Conservation (phyloP, 805 yeast genomes). For the Ogataea chonburiensis region DNA sequence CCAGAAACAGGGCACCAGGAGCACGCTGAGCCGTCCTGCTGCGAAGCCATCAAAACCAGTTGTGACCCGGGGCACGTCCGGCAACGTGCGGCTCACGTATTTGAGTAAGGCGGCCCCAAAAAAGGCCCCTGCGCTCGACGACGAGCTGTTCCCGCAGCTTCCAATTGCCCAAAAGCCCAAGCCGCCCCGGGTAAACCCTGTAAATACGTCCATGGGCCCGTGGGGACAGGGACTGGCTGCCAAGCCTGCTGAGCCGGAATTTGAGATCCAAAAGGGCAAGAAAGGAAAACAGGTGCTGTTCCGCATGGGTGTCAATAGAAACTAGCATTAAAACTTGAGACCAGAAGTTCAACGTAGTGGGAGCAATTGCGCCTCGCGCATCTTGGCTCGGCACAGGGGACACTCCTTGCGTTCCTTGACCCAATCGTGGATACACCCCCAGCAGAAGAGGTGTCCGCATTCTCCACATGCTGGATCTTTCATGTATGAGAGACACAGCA, state of each 20-base stretch:
- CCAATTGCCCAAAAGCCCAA: constrained; percentile 40
- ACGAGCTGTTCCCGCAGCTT: constrained; percentile 34
- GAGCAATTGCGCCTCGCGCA: constrained; percentile 60
- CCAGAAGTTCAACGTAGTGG: constrained; percentile 47
- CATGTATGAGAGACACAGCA: constrained; percentile 81
- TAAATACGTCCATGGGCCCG: constrained; percentile 28
- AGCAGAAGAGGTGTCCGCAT: constrained; percentile 93
- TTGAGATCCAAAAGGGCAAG: constrained; percentile 35
- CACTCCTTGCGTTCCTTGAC: constrained; percentile 84
- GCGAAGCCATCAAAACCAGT: constrained; percentile 7
- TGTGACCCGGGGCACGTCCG: constrained; percentile 13
- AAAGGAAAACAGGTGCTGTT: constrained; percentile 55
- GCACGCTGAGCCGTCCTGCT: constrained; percentile 1
- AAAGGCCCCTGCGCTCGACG: constrained; percentile 15
- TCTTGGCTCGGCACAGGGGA: constrained; percentile 80
- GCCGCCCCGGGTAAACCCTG: constrained; percentile 61
- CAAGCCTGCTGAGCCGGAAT: constrained; percentile 12
- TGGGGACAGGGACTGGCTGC: constrained; percentile 31
- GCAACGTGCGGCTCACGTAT: constrained; percentile 17
- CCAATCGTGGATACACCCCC: constrained; percentile 91
- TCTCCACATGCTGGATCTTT: constrained; percentile 77
- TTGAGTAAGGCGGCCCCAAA: constrained; percentile 7
- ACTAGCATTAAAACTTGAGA: neutral
- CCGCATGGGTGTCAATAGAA: constrained; percentile 43
- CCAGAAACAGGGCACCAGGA: neutral